Evolutionary conservation across 179 eudicot species (phyloP), one percentile per base, ranked within the genome.

Genomic region (Silene noctiflora): DNA sequence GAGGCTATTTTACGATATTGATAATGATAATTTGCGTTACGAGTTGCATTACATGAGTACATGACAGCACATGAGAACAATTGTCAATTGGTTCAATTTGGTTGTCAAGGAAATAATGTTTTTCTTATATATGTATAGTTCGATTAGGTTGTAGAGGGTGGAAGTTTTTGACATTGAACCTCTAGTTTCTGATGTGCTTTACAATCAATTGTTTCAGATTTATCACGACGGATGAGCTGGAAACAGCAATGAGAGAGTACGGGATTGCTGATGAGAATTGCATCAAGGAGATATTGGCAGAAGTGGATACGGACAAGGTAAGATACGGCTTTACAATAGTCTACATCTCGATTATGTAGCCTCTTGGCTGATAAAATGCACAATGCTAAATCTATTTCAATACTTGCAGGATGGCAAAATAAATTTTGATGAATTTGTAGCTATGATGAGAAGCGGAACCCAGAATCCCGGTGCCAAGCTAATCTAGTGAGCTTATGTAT

Each of bases 401-500:
- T 13, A 12, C 21, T 33, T 72, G 61, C 75, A 87, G 90, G 90
- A 87, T 39, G 90, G 89, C 76, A 87, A 72, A 69, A 87, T 89
- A 67, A 87, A 86, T 76, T 89, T 84, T 39, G 87, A 87, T 2
- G 92, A 89, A 58, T 89, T 89, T 76, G 78, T 85, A 63, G 79
- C 88, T 9, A 89, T 89, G 92, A 89, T 89, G 92, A 87, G 89
- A 82, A 89, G 85, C 14, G 95, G 95, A 35, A 88, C 89, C 42
- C 88, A 87, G 75, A 87, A 85, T 71, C 89, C 87, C 9, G 87
- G 72, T 2, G 75, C 82, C 42, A 89, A 76, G 63, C 85, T 87
- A 46, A 33, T 83, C 75, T 87, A 84, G 81, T 19, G 53, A 29
- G 19, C 67, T 51, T 73, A 12, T 33, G 11, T 63, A n/a, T 42